phyloP scores from a whole-genome alignment of 257 asterid genomes.

The Fraxinus quadrangulata region DNA sequence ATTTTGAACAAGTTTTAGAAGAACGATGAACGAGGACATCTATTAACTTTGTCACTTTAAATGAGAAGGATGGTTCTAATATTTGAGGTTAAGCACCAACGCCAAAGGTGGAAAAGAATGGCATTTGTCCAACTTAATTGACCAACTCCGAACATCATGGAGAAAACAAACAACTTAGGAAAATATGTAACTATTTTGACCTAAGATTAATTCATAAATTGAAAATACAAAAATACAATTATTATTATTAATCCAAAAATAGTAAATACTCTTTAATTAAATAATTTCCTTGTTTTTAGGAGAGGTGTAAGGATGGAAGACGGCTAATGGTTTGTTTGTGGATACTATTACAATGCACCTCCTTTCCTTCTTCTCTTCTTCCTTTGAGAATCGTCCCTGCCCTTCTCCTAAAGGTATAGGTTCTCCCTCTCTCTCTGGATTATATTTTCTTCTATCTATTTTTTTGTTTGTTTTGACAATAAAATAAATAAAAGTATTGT shows the following conservation, averaged over 20 bases:
- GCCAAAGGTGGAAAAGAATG: background rate
- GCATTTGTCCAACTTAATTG: background rate
- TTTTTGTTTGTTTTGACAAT: too few species aligned
- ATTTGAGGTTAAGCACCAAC: background rate
- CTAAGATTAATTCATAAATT: background rate
- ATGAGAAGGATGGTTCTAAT: background rate
- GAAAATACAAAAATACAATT: background rate
- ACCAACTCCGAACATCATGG: background rate
- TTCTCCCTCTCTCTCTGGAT: too few species aligned
- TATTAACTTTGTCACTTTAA: background rate
- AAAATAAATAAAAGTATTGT: too few species aligned
- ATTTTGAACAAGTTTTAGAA: background rate
- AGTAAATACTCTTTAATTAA: background rate
- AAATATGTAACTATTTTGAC: background rate
- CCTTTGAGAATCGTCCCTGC: slow-evolving; percentile 55
- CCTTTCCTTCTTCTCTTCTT: slow-evolving; percentile 31
- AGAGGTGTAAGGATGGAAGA: slow-evolving; percentile 34
- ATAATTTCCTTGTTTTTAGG: slow-evolving; percentile 36
- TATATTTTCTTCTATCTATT: too few species aligned
- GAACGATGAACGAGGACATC: too few species aligned
- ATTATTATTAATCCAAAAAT: background rate
- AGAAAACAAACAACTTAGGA: background rate
- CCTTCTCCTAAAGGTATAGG: slow-evolving; percentile 62
- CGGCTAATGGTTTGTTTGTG: slow-evolving; percentile 12
- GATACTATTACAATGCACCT: slow-evolving; percentile 41